Evolutionary conservation across 371 early-diverging fungal genomes (phyloP).

Genomic region (Mortierella sp.): DNA sequence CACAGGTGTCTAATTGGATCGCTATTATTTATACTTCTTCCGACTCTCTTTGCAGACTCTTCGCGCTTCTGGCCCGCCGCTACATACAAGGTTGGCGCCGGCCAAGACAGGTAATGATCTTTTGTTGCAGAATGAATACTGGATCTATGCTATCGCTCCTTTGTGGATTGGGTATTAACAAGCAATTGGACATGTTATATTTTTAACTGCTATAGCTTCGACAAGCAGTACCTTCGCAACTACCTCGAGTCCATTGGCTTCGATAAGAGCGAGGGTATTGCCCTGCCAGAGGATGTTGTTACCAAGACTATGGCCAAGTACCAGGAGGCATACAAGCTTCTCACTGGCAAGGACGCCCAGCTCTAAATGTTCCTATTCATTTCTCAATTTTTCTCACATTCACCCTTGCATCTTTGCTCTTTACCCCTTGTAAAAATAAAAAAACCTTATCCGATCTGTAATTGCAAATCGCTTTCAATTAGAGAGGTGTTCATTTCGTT

Average conservation of each 20-base stretch:
- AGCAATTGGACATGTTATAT: background rate
- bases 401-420: background rate
- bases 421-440: slow-evolving; percentile 5
- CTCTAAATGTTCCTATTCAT: slow-evolving; percentile 57
- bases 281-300: slow-evolving; percentile 88
- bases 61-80: slow-evolving; percentile 97
- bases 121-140: background rate
- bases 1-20: background rate
- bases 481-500: background rate
- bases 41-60: slow-evolving; percentile 77
- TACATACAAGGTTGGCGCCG: slow-evolving; percentile 83
- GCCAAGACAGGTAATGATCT: slow-evolving; percentile 82
- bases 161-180: background rate
- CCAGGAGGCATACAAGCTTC: slow-evolving; percentile 86
- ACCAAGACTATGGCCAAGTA: slow-evolving; percentile 91
- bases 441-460: background rate
- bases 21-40: background rate
- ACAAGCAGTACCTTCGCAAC: slow-evolving; percentile 97
- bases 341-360: slow-evolving; percentile 85
- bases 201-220: slow-evolving; percentile 73
- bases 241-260: slow-evolving; percentile 92
- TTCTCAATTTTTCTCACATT: background rate
- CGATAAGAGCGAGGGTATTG: slow-evolving; percentile 89
- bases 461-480: background rate
- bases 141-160: background rate